These are phyloP conservation scores for Schwanniomyces vanrijiae DNA, from an alignment of 805 yeast genomes.

Conservation along the genomic window DNA sequence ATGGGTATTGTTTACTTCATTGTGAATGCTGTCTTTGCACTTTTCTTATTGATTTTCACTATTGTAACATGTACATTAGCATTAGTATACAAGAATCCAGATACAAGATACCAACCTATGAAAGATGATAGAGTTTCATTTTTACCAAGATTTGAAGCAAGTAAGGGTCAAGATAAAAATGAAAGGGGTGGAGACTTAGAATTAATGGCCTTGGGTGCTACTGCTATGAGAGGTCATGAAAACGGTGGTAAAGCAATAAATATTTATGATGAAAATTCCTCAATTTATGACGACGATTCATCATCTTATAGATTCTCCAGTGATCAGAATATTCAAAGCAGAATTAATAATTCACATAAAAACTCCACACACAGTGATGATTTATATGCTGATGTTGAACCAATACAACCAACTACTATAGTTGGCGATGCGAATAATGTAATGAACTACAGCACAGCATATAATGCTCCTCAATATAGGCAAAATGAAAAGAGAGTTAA, in stretches of 20 bases:
- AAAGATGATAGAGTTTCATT: slow-evolving; percentile 96
- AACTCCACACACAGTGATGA: not conserved
- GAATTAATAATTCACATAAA: not conserved
- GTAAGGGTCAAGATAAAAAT: slow-evolving; percentile 14
- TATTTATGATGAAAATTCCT: slow-evolving; percentile 30
- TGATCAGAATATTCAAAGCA: not conserved
- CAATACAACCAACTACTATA: slow-evolving; percentile 44
- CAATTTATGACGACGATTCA: slow-evolving; percentile 30
- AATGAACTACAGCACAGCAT: slow-evolving; percentile 19
- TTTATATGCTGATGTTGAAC: slow-evolving; percentile 27
- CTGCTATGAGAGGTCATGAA: slow-evolving; percentile 65
- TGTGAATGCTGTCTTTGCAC: slow-evolving; percentile 84
- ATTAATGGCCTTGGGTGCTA: slow-evolving; percentile 70
- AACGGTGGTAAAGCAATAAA: slow-evolving; percentile 25
- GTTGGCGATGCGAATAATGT: slow-evolving; percentile 39
- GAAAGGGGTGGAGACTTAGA: slow-evolving; percentile 52
- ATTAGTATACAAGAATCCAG: slow-evolving; percentile 86
- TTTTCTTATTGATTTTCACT: slow-evolving; percentile 78
- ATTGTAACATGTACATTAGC: slow-evolving; percentile 87
- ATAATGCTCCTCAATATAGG: slow-evolving; percentile 3
- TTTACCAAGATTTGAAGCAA: slow-evolving; percentile 62
- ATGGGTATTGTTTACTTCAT: slow-evolving; percentile 90
- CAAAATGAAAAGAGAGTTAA: slow-evolving; percentile 8
- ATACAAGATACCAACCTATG: slow-evolving; percentile 92
- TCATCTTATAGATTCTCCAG: slow-evolving; percentile 4